phyloP scores from a whole-genome alignment of 805 yeast genomes.

The Schwanniomyces occidentalis region DNA sequence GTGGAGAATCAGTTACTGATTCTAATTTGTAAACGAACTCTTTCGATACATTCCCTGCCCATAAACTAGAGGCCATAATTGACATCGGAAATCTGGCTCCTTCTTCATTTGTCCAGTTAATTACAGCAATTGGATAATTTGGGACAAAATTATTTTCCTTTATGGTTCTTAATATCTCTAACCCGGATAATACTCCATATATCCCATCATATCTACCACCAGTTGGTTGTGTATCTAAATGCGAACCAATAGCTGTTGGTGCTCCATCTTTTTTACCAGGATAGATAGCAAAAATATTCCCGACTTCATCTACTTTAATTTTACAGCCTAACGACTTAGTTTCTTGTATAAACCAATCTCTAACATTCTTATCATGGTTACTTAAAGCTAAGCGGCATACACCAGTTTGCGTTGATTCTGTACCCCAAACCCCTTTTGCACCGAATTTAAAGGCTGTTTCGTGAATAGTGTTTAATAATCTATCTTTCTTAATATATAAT shows the following conservation, averaged over 20 bases:
- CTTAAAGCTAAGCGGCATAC: conserved; percentile 64
- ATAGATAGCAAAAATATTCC: conserved; percentile 65
- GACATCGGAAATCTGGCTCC: conserved; percentile 76
- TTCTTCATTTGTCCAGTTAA: conserved; percentile 77
- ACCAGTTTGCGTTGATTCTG: conserved; percentile 46
- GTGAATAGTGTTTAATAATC: conserved; percentile 60
- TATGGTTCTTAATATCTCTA: conserved; percentile 66
- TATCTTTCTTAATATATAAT: conserved; percentile 10
- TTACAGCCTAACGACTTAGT: conserved; percentile 54
- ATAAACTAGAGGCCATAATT: conserved; percentile 65
- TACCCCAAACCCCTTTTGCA: conserved; percentile 64
- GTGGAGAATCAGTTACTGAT: conserved; percentile 52
- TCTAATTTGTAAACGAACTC: conserved; percentile 52
- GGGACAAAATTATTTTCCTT: conserved; percentile 59
- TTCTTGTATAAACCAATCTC: conserved; percentile 65
- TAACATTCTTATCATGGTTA: conserved; percentile 61
- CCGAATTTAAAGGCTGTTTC: conserved; percentile 59
- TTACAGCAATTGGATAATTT: conserved; percentile 63
- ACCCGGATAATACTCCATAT: conserved; percentile 64
- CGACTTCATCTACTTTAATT: conserved; percentile 62
- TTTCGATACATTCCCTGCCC: conserved; percentile 53
- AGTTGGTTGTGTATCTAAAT: conserved; percentile 75
- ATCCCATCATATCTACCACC: conserved; percentile 80
- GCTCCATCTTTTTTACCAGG: conserved; percentile 52
- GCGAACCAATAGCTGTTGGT: conserved; percentile 73